Evolutionary conservation across 192 early-diverging fungal genomes (phyloP).

Genomic region (Backusella circina): DNA sequence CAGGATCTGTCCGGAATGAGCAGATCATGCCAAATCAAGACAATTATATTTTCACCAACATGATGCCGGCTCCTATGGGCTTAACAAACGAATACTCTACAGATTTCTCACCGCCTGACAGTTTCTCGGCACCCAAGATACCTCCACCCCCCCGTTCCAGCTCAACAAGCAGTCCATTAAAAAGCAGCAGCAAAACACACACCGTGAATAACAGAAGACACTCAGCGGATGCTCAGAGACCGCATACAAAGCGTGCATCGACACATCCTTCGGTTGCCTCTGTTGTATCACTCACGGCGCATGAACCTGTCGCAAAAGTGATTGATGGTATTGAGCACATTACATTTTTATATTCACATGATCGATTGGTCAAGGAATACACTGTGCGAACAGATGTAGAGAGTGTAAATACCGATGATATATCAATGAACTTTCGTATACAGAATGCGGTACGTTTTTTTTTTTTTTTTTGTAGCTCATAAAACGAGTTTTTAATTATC

Average conservation of each 20-base stretch:
- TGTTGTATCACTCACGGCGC: constrained; percentile 23
- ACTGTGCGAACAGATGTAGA: constrained; percentile 30
- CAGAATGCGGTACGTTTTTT: constrained; percentile 24
- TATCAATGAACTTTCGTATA: constrained; percentile 15
- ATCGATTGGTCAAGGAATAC: constrained; percentile 27
- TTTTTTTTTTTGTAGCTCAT: background rate
- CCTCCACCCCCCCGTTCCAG: background rate
- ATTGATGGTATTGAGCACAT: constrained; percentile 27
- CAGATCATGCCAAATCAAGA: background rate
- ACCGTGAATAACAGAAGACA: background rate
- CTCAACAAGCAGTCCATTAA: too few species aligned
- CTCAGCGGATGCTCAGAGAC: background rate
- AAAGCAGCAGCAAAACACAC: background rate
- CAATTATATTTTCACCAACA: background rate
- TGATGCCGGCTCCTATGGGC: background rate
- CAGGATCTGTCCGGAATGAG: background rate
- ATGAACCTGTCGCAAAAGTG: constrained; percentile 23
- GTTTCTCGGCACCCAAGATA: background rate
- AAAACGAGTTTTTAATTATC: background rate
- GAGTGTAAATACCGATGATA: constrained; percentile 9
- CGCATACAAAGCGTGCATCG: constrained; percentile 6
- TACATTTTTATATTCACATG: constrained; percentile 31
- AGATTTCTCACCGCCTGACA: background rate
- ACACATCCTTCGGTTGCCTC: constrained; percentile 25
- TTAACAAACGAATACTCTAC: background rate